Percentiles rank a stretch among this genome's conserved stretches.
Evolutionary conservation across 805 yeast species (phyloP).

Genomic region (Yarrowia hollandica): DNA sequence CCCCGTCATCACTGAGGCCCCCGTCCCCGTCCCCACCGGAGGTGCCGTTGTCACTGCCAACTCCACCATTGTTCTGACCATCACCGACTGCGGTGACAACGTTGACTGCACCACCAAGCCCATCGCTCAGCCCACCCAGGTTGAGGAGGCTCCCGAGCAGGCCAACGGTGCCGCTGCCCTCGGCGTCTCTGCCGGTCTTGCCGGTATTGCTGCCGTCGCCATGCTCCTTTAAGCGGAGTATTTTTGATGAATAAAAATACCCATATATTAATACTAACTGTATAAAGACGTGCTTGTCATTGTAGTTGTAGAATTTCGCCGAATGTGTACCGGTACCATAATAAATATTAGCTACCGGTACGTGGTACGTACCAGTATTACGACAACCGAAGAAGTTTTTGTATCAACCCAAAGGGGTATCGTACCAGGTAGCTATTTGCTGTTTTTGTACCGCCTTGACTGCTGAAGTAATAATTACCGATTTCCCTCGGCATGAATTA

Average conservation of each 20-base stretch:
- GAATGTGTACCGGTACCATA: no score
- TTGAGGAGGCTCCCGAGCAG: conserved; percentile 24
- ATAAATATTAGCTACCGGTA: no score
- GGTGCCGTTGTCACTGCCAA: conserved; percentile 24
- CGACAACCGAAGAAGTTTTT: no score
- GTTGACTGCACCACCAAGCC: conserved; percentile 12
- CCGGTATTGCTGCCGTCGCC: conserved; percentile 28
- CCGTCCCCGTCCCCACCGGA: conserved; percentile 28
- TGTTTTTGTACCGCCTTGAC: no score
- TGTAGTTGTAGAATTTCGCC: no score
- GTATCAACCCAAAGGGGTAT: no score
- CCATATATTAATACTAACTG: background rate
- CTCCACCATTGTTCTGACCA: conserved; percentile 5
- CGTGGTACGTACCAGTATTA: no score
- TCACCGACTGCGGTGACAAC: conserved; percentile 19
- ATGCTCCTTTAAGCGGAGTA: conserved; percentile 9
- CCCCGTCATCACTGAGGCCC: conserved; percentile 25
- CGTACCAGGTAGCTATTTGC: no score
- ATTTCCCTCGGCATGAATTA: no score
- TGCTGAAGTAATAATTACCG: no score
- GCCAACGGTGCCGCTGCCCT: conserved; percentile 26
- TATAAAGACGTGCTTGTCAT: no score
- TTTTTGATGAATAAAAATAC: background rate
- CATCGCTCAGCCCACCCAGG: conserved; percentile 7
- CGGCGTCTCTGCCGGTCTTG: conserved; percentile 25